phyloP scores from a whole-genome alignment of 257 asterid species.

The Solanum lycopersicoides region DNA sequence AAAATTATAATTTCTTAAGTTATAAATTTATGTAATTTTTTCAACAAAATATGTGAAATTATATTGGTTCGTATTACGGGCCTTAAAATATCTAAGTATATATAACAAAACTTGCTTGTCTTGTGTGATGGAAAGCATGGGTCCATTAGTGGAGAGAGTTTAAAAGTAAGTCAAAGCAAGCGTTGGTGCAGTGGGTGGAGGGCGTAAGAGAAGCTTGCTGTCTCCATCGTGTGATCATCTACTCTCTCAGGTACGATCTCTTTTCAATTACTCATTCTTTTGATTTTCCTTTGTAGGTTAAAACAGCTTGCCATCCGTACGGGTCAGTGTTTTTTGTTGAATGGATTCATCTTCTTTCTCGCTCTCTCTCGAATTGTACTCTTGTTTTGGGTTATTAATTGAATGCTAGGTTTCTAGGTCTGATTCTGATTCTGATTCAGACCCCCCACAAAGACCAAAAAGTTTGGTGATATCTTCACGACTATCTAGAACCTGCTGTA shows the following conservation, averaged over 20 bases:
- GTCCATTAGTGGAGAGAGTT: constrained; percentile 14
- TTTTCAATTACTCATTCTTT: background rate
- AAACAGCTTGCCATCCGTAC: constrained; percentile 81
- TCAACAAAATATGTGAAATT: no score
- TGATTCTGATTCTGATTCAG: background rate
- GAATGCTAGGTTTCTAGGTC: background rate
- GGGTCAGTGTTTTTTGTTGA: constrained; percentile 86
- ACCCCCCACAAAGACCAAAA: background rate
- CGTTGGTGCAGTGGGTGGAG: constrained; percentile 54
- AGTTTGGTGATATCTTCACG: background rate
- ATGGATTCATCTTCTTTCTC: constrained; percentile 62
- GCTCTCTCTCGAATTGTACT: background rate
- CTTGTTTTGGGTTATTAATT: background rate
- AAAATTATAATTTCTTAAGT: no score
- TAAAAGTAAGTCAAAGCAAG: constrained; percentile 44
- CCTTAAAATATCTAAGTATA: no score
- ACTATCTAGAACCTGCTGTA: no score
- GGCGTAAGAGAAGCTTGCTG: constrained; percentile 96
- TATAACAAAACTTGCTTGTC: background rate
- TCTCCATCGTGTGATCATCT: constrained; percentile 74
- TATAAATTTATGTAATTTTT: no score
- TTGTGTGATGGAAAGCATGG: constrained; percentile 8
- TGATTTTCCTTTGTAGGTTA: constrained; percentile 34
- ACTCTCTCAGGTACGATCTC: constrained; percentile 48
- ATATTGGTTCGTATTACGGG: no score